Conservation (phyloP, 257 asterid genomes). For the Apocynum venetum region DNA sequence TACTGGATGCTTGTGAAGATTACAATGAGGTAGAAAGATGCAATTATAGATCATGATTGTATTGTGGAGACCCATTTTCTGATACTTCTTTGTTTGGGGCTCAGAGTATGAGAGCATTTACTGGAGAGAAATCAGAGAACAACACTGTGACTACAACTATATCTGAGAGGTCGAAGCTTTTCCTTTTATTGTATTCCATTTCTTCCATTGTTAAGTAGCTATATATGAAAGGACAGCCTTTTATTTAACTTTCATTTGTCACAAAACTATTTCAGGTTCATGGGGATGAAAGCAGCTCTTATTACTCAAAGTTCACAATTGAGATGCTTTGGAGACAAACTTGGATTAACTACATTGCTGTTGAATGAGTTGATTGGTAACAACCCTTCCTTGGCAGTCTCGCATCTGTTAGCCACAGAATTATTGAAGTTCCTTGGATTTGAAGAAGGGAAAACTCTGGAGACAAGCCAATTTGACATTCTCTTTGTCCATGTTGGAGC, state of each 20-base stretch:
- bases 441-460: conserved; percentile 53
- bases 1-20: conserved; percentile 64
- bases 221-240: not conserved
- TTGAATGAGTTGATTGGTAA: conserved; percentile 33
- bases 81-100: conserved; percentile 4
- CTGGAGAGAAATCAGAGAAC: conserved; percentile 30
- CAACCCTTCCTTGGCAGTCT: conserved; percentile 18
- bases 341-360: conserved; percentile 48
- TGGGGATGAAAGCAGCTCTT: conserved; percentile 83
- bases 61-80: not conserved
- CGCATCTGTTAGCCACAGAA: conserved; percentile 33
- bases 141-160: conserved; percentile 34
- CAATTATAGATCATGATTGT: not conserved
- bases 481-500: conserved; percentile 61
- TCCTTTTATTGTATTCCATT: not conserved
- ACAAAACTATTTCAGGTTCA: conserved; percentile 51
- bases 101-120: conserved; percentile 26
- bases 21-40: conserved; percentile 43
- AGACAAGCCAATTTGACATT: conserved; percentile 52
- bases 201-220: not conserved
- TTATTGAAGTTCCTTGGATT: conserved; percentile 72
- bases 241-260: not conserved
- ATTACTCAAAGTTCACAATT: conserved; percentile 42
- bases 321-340: conserved; percentile 46
- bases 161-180: conserved; percentile 52